Conservation (phyloP, 2,329 filamentous ascomycete species). For the Colletotrichum gigasporum region DNA sequence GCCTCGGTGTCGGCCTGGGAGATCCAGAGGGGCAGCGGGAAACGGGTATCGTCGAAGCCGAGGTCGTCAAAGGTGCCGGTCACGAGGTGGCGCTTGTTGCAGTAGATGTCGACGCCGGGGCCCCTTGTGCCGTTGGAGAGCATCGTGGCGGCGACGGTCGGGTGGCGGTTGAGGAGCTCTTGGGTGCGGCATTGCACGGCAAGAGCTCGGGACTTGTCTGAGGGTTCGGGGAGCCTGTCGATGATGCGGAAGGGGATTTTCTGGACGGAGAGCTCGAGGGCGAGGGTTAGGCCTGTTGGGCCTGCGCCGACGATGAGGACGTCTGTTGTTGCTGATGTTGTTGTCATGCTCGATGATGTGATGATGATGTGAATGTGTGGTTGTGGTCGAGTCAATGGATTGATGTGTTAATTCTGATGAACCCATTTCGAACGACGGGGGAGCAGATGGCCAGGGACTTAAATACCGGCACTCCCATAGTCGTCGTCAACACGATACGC, state of each 20-base stretch:
- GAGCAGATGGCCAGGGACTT: not conserved
- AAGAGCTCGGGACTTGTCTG: constrained; percentile 51
- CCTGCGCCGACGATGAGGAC: constrained; percentile 48
- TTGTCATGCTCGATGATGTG: constrained; percentile 38
- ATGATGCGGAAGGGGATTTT: constrained; percentile 48
- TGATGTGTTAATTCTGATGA: not conserved
- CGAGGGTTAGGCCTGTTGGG: constrained; percentile 46
- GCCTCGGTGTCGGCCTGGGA: constrained; percentile 46
- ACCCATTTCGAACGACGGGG: too few relatives aligned
- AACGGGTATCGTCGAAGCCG: constrained; percentile 41
- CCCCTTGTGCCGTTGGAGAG: constrained; percentile 46
- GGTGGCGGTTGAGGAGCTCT: constrained; percentile 59
- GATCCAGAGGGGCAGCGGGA: constrained; percentile 41
- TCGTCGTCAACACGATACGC: constrained; percentile 5
- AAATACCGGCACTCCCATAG: not conserved
- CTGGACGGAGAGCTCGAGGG: constrained; percentile 42
- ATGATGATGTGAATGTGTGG: not conserved
- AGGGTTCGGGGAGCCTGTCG: constrained; percentile 43
- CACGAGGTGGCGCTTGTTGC: constrained; percentile 42
- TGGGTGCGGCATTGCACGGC: constrained; percentile 58
- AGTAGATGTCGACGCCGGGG: constrained; percentile 48
- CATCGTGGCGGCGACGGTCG: constrained; percentile 44
- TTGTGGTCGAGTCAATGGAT: constrained; percentile 1
- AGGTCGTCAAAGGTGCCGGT: constrained; percentile 44
- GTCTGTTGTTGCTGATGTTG: constrained; percentile 32